Conservation (phyloP, 2,329 filamentous ascomycete genomes). For the Furcasterigmium furcatum region DNA sequence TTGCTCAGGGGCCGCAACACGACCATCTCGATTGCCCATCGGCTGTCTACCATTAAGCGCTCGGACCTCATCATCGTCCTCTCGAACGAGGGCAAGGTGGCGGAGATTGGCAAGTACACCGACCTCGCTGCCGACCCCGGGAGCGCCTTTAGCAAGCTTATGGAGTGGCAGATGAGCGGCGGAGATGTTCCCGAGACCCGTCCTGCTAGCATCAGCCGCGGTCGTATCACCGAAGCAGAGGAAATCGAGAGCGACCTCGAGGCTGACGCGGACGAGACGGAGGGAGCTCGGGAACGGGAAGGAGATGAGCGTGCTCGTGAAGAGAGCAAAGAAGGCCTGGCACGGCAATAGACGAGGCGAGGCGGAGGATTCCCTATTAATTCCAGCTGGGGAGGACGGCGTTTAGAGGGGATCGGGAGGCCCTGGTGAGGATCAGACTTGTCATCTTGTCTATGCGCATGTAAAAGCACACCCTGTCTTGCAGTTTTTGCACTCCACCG, state of each 20-base stretch:
- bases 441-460: too few species aligned
- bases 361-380: too few species aligned
- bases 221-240: slow-evolving; percentile 47
- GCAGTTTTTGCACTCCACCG: too few species aligned
- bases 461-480: too few species aligned
- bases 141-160: slow-evolving; percentile 89
- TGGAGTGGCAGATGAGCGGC: slow-evolving; percentile 98
- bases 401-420: too few species aligned
- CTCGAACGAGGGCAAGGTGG: slow-evolving; percentile 80
- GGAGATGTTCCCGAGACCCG: slow-evolving; percentile 54
- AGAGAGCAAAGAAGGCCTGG: slow-evolving; percentile 20
- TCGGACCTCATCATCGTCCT: slow-evolving; percentile 94
- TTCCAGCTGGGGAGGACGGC: slow-evolving; percentile 15
- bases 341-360: too few species aligned
- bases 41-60: slow-evolving; percentile 92
- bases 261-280: slow-evolving; percentile 29
- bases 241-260: slow-evolving; percentile 48
- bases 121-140: slow-evolving; percentile 69
- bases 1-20: slow-evolving; percentile 87
- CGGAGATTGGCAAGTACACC: slow-evolving; percentile 82
- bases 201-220: slow-evolving; percentile 21
- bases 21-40: slow-evolving; percentile 95
- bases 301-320: slow-evolving; percentile 24
- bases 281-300: slow-evolving; percentile 18
- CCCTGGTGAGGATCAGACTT: too few species aligned